Percentiles rank a stretch among this genome's conserved stretches.
These are phyloP conservation scores for Polytolypa hystricis DNA, from an alignment of 2,329 filamentous ascomycete species.

Conservation along the genomic window DNA sequence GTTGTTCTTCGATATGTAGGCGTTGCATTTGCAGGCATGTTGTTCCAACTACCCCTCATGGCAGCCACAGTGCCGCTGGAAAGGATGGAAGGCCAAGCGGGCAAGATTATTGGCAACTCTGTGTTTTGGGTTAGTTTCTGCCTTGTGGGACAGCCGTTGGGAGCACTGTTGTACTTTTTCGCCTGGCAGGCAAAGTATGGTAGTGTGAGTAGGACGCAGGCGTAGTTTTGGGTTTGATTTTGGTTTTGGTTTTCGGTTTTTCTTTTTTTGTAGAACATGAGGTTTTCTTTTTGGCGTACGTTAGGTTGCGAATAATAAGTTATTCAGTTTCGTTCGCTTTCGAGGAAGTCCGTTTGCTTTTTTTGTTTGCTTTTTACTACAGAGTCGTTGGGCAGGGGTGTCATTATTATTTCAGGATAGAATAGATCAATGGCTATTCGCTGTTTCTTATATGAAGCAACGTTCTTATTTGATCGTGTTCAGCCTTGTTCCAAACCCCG, in stretches of 20 bases:
- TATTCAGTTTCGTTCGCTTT: too few species aligned
- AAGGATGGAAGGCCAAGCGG: constrained; percentile 62
- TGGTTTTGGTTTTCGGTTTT: constrained; percentile 3
- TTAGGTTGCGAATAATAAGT: too few species aligned
- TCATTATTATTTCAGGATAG: too few species aligned
- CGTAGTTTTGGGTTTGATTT: constrained; percentile 6
- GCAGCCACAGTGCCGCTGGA: constrained; percentile 66
- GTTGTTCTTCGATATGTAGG: constrained; percentile 38
- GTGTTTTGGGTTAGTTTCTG: constrained; percentile 98
- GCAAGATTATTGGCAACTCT: constrained; percentile 75
- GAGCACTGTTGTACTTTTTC: constrained; percentile 89
- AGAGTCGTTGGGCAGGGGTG: too few species aligned
- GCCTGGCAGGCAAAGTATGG: constrained; percentile 98
- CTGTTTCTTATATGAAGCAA: too few species aligned
- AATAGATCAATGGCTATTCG: too few species aligned
- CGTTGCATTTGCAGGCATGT: constrained; percentile 88
- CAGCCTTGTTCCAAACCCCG: too few species aligned
- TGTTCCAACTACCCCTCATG: constrained; percentile 84
- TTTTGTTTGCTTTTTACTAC: too few species aligned
- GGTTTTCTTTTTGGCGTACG: constrained; percentile 6
- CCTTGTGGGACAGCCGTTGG: constrained; percentile 86
- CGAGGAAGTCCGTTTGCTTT: too few species aligned
- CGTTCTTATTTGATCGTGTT: too few species aligned
- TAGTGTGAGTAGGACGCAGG: constrained; percentile 47
- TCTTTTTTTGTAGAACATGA: constrained; percentile 4